A percentile compares a stretch with the other conserved stretches of the same genome.
Conservation (phyloP, 371 early-diverging fungal species). For the Mucor saturninus region DNA sequence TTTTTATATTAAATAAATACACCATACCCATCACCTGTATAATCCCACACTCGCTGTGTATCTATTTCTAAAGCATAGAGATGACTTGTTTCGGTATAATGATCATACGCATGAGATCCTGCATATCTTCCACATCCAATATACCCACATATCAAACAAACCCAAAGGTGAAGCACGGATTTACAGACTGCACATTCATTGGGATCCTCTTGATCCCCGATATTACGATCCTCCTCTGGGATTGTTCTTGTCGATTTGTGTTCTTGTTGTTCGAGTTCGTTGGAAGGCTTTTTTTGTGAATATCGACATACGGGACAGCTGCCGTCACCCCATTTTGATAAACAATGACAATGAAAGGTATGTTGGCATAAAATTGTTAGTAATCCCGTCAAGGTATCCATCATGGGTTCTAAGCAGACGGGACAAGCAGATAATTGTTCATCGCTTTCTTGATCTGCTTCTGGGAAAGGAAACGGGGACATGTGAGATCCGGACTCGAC, state of each 20-base stretch:
- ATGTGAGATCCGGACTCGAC: conserved; percentile 59
- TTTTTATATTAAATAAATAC: background rate
- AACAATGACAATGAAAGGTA: conserved; percentile 89
- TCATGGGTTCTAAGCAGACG: conserved; percentile 93
- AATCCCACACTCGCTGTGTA: conserved; percentile 97
- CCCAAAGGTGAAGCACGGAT: conserved; percentile 80
- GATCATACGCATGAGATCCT: conserved; percentile 83
- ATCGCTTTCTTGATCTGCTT: conserved; percentile 30
- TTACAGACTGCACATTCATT: conserved; percentile 77
- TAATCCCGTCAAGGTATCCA: conserved; percentile 80
- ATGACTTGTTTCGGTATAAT: conserved; percentile 83
- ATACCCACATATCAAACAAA: conserved; percentile 94
- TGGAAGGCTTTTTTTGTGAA: conserved; percentile 47
- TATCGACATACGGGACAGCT: conserved; percentile 95
- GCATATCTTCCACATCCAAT: conserved; percentile 84
- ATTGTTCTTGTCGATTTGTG: background rate
- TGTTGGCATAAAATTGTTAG: conserved; percentile 94
- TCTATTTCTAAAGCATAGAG: conserved; percentile 92
- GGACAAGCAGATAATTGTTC: conserved; percentile 88
- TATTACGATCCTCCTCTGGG: background rate
- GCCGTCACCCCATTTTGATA: conserved; percentile 90
- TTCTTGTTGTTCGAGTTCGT: no score
- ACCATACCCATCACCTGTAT: conserved; percentile 83
- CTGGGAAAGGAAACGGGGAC: conserved; percentile 62
- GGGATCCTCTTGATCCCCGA: conserved; percentile 25